Evolutionary conservation across 164 flowering plant species (phyloP).

Genomic region (Cinnamomum micranthum): DNA sequence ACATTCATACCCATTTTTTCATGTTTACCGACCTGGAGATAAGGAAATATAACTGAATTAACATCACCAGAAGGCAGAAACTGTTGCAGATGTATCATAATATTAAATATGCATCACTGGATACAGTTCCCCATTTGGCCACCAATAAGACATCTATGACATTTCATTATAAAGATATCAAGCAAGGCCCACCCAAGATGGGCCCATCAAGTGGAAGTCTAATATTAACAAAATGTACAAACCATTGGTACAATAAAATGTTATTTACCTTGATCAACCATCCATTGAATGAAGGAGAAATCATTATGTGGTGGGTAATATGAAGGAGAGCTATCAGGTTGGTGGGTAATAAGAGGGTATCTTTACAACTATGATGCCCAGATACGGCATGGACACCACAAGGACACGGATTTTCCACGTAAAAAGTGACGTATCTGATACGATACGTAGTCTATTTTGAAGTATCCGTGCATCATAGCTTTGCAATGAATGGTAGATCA

Average conservation of each 20-base stretch:
- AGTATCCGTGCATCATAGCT: background rate
- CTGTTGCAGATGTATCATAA: no score
- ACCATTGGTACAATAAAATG: no score
- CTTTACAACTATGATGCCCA: no score
- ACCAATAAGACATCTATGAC: background rate
- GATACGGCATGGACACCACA: no score
- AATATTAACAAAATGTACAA: no score
- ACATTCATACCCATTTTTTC: slow-evolving; percentile 87
- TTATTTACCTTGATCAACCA: background rate
- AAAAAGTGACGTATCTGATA: no score
- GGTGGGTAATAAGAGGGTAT: background rate
- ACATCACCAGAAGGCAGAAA: background rate
- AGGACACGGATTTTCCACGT: no score
- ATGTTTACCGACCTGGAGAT: slow-evolving; percentile 65
- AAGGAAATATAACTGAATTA: background rate
- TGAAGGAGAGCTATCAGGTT: background rate
- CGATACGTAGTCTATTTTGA: no score
- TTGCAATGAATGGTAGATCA: background rate
- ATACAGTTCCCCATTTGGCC: background rate
- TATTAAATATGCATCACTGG: background rate
- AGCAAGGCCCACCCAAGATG: background rate
- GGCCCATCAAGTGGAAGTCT: no score
- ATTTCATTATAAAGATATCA: background rate
- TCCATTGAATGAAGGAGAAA: background rate
- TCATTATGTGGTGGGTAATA: background rate